These are phyloP conservation scores for Globisporangium cylindrosporum DNA, from an alignment of 352 stramenopile genomes.

Conservation along the genomic window DNA sequence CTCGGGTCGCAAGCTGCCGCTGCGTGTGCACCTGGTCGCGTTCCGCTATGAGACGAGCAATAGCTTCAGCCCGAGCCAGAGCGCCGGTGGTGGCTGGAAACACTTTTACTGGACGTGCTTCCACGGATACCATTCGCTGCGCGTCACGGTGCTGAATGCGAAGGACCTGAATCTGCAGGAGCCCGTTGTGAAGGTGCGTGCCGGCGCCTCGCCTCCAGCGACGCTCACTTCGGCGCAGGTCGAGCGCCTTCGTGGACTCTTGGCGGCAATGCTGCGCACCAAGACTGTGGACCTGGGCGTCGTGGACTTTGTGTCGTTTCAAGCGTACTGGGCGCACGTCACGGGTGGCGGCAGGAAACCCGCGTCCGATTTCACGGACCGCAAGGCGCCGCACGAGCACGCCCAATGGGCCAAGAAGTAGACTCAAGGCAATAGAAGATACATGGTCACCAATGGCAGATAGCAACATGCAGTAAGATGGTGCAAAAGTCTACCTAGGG, in stretches of 20 bases:
- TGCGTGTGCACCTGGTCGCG: constrained; percentile 64
- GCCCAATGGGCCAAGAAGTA: constrained; percentile 63
- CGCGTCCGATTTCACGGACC: constrained; percentile 73
- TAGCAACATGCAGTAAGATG: neutral
- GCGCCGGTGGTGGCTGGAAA: constrained; percentile 45
- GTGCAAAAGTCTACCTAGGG: constrained; percentile 5
- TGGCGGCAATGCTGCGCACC: constrained; percentile 77
- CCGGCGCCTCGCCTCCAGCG: constrained; percentile 24
- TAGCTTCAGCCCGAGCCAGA: constrained; percentile 71
- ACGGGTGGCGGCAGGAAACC: constrained; percentile 61
- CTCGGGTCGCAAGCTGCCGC: constrained; percentile 17
- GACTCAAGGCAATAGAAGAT: neutral
- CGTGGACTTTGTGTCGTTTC: constrained; percentile 78
- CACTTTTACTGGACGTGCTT: constrained; percentile 71
- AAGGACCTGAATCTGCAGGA: constrained; percentile 60
- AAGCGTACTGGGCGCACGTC: constrained; percentile 81
- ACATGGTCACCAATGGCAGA: neutral
- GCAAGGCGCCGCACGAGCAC: constrained; percentile 84
- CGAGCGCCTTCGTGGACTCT: constrained; percentile 55
- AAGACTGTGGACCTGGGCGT: constrained; percentile 70
- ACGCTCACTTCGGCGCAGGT: constrained; percentile 51
- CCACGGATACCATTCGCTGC: constrained; percentile 65
- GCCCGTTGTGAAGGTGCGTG: constrained; percentile 24
- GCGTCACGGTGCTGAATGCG: constrained; percentile 55
- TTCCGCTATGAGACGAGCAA: constrained; percentile 80